phyloP scores from a whole-genome alignment of 306 rosid genomes.

The Rosa lucieae region DNA sequence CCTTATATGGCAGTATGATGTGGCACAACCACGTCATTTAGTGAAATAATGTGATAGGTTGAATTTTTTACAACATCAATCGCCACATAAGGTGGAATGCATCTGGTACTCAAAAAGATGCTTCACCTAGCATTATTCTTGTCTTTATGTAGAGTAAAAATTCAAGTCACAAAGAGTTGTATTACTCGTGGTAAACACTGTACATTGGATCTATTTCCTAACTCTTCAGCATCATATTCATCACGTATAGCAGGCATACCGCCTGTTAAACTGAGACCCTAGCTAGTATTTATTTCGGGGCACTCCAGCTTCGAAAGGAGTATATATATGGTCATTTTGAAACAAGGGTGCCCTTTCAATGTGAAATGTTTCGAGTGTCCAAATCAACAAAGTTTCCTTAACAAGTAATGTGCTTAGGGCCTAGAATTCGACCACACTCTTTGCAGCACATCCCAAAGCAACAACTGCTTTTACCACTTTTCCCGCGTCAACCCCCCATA shows the following conservation, averaged over 20 bases:
- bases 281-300: neutral
- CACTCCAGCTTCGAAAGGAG: neutral
- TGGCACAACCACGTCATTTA: no score
- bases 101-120: no score
- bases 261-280: neutral
- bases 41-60: no score
- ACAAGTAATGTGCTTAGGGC: constrained; percentile 15
- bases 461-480: constrained; percentile 49
- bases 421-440: constrained; percentile 50
- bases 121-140: no score
- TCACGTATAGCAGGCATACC: no score
- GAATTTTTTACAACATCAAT: no score
- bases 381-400: constrained; percentile 34
- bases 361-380: constrained; percentile 15
- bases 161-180: no score
- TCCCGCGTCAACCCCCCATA: constrained; percentile 69
- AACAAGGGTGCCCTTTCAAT: neutral
- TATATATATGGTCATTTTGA: neutral
- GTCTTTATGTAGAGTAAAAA: no score
- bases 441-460: constrained; percentile 37
- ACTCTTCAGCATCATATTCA: neutral
- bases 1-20: no score
- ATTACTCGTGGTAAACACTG: neutral
- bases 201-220: no score
- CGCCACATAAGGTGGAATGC: no score